These are phyloP conservation scores for Malus domestica DNA, from an alignment of 306 rosid genomes.

Conservation along the genomic window ASM211411v1 NC_041796.1:11439001-11439500, in stretches of 20 bases:
- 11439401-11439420: neutral
- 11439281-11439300: neutral
- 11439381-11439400: neutral
- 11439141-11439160: no score
- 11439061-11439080: no score
- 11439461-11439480: neutral
- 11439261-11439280: neutral
- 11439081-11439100: no score
- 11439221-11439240: neutral
- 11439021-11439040: no score
- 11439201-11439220: neutral
- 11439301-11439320: neutral
- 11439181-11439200: no score
- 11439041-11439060: no score
- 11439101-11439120: no score
- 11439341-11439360: neutral
- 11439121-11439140: no score
- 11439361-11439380: neutral
- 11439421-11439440: neutral
- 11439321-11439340: neutral
- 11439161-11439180: neutral
- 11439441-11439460: neutral
- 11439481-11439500: neutral
- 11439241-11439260: neutral
- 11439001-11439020: no score